Evolutionary conservation across 768 basidiomycete genomes (phyloP).

Genomic region (Russula brevipes): DNA sequence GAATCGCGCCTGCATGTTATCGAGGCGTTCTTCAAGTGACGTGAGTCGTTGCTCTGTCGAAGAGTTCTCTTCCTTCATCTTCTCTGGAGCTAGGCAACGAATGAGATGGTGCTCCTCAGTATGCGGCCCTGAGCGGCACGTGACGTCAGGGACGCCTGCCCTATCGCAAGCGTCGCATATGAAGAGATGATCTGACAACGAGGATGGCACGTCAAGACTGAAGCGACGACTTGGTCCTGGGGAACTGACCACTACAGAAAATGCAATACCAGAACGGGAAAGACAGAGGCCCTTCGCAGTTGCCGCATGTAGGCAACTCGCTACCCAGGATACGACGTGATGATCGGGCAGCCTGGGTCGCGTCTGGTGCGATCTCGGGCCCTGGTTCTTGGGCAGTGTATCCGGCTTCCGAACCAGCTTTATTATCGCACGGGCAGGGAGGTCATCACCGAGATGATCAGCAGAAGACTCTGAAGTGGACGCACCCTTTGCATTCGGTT

Average conservation of each 20-base stretch:
- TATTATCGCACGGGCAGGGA: too few relatives aligned
- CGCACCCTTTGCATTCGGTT: not conserved
- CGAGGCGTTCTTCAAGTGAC: slow-evolving; percentile 4
- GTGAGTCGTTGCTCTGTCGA: slow-evolving; percentile 7
- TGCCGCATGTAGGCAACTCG: slow-evolving; percentile 26
- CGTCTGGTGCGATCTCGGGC: not conserved
- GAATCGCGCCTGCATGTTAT: not conserved
- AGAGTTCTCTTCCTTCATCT: not conserved
- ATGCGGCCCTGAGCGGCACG: too few relatives aligned
- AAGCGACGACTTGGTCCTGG: too few relatives aligned
- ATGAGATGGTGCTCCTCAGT: too few relatives aligned
- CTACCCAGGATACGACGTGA: slow-evolving; percentile 15
- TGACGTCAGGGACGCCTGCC: too few relatives aligned
- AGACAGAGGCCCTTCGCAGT: slow-evolving; percentile 24
- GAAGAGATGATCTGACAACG: not conserved
- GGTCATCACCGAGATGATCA: too few relatives aligned
- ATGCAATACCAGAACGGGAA: slow-evolving; percentile 10
- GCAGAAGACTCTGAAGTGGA: not conserved
- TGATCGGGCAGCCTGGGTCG: not conserved
- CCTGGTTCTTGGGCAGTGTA: too few relatives aligned
- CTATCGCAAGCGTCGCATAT: not conserved
- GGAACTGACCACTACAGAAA: not conserved
- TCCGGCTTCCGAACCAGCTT: too few relatives aligned
- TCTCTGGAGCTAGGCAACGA: slow-evolving; percentile 5
- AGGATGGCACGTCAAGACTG: too few relatives aligned